Percentiles rank a stretch among this genome's conserved stretches.
These are phyloP conservation scores for Colletotrichum chlorophyti DNA, from an alignment of 2,329 filamentous ascomycete genomes.

Conservation along the genomic window DNA sequence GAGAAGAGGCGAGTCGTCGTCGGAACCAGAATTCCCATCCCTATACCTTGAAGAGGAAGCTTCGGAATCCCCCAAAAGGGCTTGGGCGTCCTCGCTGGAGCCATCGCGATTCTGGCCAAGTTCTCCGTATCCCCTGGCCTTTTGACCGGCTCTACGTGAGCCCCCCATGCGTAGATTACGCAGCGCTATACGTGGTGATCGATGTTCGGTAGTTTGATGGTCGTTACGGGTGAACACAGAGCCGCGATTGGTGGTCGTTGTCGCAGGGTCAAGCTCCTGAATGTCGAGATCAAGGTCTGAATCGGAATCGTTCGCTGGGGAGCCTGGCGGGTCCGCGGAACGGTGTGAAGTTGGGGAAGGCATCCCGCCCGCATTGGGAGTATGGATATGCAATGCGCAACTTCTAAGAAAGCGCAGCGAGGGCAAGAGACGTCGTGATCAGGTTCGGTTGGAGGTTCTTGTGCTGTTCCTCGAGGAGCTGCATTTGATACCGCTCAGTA, in stretches of 20 bases:
- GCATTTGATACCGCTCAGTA: too few relatives aligned
- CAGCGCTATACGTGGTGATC: slow-evolving; percentile 70
- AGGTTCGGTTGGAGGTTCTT: slow-evolving; percentile 21
- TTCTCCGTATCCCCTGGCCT: slow-evolving; percentile 64
- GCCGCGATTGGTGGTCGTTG: slow-evolving; percentile 34
- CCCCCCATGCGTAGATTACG: slow-evolving; percentile 73
- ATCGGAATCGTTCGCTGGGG: slow-evolving; percentile 73
- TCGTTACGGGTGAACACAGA: slow-evolving; percentile 55
- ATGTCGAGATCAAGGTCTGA: slow-evolving; percentile 81
- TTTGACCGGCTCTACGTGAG: slow-evolving; percentile 62
- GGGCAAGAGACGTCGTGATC: slow-evolving; percentile 24
- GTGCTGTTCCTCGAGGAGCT: slow-evolving; percentile 25
- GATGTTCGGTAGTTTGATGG: slow-evolving; percentile 50
- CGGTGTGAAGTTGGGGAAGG: slow-evolving; percentile 60
- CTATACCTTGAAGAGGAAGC: slow-evolving; percentile 62
- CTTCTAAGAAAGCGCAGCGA: slow-evolving; percentile 10
- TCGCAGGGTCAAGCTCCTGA: slow-evolving; percentile 76
- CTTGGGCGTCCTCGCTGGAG: slow-evolving; percentile 70
- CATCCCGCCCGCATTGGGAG: slow-evolving; percentile 53
- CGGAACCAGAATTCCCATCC: slow-evolving; percentile 58
- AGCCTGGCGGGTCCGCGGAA: slow-evolving; percentile 68
- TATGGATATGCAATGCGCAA: slow-evolving; percentile 17
- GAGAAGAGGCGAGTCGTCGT: slow-evolving; percentile 78
- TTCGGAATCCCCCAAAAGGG: slow-evolving; percentile 70
- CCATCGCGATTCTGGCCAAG: slow-evolving; percentile 63